Evolutionary conservation across 805 yeast species (phyloP).

Genomic region (Metschnikowia picachoensis): DNA sequence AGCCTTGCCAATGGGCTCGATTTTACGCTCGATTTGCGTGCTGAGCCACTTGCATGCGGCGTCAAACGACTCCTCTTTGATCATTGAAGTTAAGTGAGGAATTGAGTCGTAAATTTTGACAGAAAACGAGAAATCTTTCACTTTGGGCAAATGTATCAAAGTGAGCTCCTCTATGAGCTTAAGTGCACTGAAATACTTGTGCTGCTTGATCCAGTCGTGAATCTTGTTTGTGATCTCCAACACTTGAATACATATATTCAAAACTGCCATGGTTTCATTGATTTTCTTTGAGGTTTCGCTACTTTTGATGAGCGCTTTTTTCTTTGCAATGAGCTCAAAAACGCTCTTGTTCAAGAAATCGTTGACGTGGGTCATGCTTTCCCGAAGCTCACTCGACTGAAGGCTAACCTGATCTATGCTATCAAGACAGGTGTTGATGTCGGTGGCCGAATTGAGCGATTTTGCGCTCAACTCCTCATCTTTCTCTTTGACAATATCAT

Average conservation of each 20-base stretch:
- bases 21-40: conserved; percentile 56
- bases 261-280: conserved; percentile 63
- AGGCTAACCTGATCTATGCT: conserved; percentile 59
- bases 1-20: conserved; percentile 53
- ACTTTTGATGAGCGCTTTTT: conserved; percentile 53
- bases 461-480: conserved; percentile 60
- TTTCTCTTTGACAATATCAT: conserved; percentile 52
- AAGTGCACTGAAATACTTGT: conserved; percentile 80
- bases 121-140: conserved; percentile 71
- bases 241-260: conserved; percentile 72
- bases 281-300: conserved; percentile 66
- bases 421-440: conserved; percentile 55
- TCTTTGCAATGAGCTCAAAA: conserved; percentile 55
- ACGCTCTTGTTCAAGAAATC: conserved; percentile 62
- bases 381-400: conserved; percentile 52
- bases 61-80: conserved; percentile 69
- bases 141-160: conserved; percentile 63
- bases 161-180: conserved; percentile 75
- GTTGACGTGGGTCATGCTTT: conserved; percentile 55
- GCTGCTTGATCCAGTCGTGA: conserved; percentile 70
- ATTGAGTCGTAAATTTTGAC: conserved; percentile 69
- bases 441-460: conserved; percentile 58
- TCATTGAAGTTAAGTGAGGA: conserved; percentile 69
- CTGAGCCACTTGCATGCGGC: conserved; percentile 63
- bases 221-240: conserved; percentile 83